Percentiles rank a stretch among this genome's conserved stretches.
Evolutionary conservation across 495 filamentous ascomycete species (phyloP).

Genomic region (Penicillium coffeae): DNA sequence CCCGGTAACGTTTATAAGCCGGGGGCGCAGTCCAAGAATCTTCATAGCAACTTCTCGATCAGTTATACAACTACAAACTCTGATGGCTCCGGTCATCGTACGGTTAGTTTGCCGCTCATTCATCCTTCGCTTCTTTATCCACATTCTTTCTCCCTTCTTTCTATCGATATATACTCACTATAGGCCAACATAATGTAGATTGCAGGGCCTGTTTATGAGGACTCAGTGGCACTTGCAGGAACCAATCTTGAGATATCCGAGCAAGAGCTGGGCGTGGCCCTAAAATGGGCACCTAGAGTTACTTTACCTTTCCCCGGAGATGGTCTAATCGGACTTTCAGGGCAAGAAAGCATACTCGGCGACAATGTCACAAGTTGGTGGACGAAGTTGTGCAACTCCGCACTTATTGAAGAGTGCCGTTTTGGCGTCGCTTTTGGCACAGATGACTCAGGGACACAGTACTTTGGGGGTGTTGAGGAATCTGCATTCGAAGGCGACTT

Average conservation of each 20-base stretch:
- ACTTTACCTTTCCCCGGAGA: constrained; percentile 9
- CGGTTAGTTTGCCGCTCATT: constrained; percentile 5
- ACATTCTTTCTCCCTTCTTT: too few species aligned
- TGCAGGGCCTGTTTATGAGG: constrained; percentile 7
- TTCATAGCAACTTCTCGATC: constrained; percentile 7
- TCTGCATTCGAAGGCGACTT: constrained; percentile 10
- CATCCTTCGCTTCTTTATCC: too few species aligned
- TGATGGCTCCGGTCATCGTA: constrained; percentile 13
- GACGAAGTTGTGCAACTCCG: constrained; percentile 1
- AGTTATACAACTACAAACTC: constrained; percentile 11
- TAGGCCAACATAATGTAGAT: neutral
- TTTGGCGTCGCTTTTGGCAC: constrained; percentile 8
- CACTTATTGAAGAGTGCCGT: constrained; percentile 11
- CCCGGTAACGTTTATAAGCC: constrained; percentile 5
- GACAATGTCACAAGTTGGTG: neutral
- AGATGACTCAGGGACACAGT: constrained; percentile 7
- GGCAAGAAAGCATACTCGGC: constrained; percentile 2
- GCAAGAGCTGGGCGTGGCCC: neutral
- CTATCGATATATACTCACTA: too few species aligned
- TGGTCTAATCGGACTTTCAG: constrained; percentile 15
- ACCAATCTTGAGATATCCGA: neutral
- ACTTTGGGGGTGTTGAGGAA: constrained; percentile 6
- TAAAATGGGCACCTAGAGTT: constrained; percentile 3
- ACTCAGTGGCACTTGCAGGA: constrained; percentile 10
- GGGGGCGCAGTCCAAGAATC: neutral